Percentiles rank a stretch among this genome's conserved stretches.
Conservation (phyloP, 2,329 filamentous ascomycete species). For the Exophiala calicioides region DNA sequence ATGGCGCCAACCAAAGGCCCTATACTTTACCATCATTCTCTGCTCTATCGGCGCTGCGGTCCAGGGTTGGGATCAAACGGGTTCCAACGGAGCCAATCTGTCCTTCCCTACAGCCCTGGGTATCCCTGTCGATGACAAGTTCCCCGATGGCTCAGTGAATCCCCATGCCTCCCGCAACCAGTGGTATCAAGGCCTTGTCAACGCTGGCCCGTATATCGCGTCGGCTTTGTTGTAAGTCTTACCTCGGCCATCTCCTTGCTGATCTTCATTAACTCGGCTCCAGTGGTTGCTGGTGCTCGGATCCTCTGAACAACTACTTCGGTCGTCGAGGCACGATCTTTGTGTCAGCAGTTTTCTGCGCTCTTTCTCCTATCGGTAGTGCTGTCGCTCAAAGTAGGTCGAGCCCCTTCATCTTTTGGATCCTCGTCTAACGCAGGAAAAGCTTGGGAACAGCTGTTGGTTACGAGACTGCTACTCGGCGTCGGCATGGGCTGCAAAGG, state of each 20-base stretch:
- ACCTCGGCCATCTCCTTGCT: conserved; percentile 51
- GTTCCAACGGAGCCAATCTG: conserved; percentile 56
- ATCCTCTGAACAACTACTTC: conserved; percentile 69
- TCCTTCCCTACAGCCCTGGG: conserved; percentile 51
- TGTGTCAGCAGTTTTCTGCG: conserved; percentile 58
- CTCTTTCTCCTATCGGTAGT: conserved; percentile 62
- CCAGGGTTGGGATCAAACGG: conserved; percentile 55
- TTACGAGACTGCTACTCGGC: conserved; percentile 71
- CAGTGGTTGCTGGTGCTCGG: conserved; percentile 72
- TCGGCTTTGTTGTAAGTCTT: conserved; percentile 49
- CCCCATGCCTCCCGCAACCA: conserved; percentile 47
- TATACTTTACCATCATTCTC: conserved; percentile 55
- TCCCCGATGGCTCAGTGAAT: conserved; percentile 29
- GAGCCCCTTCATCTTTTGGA: not conserved
- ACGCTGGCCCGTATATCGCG: conserved; percentile 55
- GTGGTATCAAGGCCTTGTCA: conserved; percentile 64
- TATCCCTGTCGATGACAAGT: conserved; percentile 40
- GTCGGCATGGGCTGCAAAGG: conserved; percentile 77
- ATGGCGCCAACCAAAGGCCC: conserved; percentile 51
- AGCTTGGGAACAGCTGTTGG: conserved; percentile 68
- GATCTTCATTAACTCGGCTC: conserved; percentile 46
- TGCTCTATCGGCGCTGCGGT: conserved; percentile 56
- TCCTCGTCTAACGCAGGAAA: not conserved
- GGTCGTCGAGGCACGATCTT: conserved; percentile 70
- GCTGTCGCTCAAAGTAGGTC: conserved; percentile 62